These are phyloP conservation scores for Cladophialophora yegresii DNA, from an alignment of 2,329 filamentous ascomycete genomes.

Conservation along the genomic window DNA sequence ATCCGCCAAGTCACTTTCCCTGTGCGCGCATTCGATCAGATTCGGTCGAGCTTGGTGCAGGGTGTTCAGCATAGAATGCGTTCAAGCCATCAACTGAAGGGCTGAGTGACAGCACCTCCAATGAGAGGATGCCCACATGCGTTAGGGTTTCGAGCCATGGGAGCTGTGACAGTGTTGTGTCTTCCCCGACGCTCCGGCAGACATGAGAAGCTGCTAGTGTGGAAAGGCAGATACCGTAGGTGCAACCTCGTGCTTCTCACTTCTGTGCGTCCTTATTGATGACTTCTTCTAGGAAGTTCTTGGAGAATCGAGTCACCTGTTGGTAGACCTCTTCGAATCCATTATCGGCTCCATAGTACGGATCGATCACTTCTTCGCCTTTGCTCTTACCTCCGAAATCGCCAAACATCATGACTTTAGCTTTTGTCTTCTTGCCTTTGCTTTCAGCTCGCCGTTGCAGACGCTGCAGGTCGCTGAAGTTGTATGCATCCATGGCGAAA, in stretches of 20 bases:
- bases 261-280: conserved; percentile 40
- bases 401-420: conserved; percentile 76
- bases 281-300: conserved; percentile 69
- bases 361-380: conserved; percentile 76
- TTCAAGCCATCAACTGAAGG: neutral
- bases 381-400: conserved; percentile 65
- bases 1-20: neutral
- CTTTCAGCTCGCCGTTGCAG: conserved; percentile 44
- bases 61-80: neutral
- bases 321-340: conserved; percentile 85
- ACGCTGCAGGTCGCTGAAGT: conserved; percentile 64
- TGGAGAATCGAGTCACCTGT: conserved; percentile 75
- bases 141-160: neutral
- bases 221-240: neutral
- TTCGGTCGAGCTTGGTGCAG: neutral
- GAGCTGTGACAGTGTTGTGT: neutral
- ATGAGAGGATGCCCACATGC: neutral
- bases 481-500: conserved; percentile 88
- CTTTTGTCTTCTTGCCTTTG: conserved; percentile 44
- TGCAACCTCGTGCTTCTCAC: neutral
- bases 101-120: neutral
- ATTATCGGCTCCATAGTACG: conserved; percentile 84
- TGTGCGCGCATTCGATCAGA: neutral
- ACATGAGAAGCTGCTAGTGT: neutral
- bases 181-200: neutral